Percentiles rank a stretch among this genome's conserved stretches.
These are phyloP conservation scores for Aegilops bicornis DNA, from an alignment of 176 grass and related monocot genomes.

Conservation along the genomic window DNA sequence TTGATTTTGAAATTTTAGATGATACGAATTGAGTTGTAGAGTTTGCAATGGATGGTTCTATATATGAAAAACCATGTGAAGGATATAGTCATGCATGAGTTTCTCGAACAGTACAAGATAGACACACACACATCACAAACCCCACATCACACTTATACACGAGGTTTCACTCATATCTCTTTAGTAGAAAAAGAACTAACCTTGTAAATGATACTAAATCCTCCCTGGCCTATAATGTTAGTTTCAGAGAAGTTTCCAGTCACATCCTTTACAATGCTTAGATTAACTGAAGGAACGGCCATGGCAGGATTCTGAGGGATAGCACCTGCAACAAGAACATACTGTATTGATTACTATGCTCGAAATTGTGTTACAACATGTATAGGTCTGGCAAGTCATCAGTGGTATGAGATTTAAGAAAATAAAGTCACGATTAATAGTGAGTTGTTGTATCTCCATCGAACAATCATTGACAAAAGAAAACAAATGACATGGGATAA, in stretches of 20 bases:
- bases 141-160: not conserved
- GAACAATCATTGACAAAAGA: no score
- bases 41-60: not conserved
- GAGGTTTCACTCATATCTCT: not conserved
- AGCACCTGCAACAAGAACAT: not conserved
- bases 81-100: no score
- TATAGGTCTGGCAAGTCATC: no score
- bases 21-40: not conserved
- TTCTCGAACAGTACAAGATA: no score
- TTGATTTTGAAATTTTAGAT: not conserved
- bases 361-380: no score
- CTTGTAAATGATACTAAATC: conserved; percentile 35
- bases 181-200: not conserved
- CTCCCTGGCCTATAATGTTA: conserved; percentile 33
- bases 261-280: not conserved
- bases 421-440: no score
- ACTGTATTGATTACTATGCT: not conserved
- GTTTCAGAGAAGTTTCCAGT: conserved; percentile 26
- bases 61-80: not conserved
- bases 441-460: no score
- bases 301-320: conserved; percentile 11
- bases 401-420: no score
- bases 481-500: no score
- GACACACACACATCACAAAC: no score
- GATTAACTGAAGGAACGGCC: conserved; percentile 9